phyloP scores from a whole-genome alignment of 805 yeast species.

The Alloascoidea africana region DNA sequence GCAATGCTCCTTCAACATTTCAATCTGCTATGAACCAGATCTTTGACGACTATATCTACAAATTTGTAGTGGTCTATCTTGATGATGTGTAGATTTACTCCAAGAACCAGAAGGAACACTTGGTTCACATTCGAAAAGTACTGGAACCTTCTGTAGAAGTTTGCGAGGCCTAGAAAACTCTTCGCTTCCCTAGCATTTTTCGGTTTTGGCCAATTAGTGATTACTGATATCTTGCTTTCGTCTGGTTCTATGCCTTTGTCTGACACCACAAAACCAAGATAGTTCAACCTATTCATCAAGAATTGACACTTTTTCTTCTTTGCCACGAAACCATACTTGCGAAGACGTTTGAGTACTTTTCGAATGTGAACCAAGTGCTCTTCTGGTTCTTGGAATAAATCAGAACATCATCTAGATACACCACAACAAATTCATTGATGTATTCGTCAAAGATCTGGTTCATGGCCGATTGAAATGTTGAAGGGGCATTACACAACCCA shows the following conservation, averaged over 20 bases:
- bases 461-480: slow-evolving; percentile 11
- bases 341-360: too few species aligned
- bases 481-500: slow-evolving; percentile 15
- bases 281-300: slow-evolving; percentile 4
- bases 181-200: slow-evolving; percentile 2
- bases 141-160: slow-evolving; percentile 6
- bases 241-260: slow-evolving; percentile 6
- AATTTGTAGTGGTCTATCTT: slow-evolving; percentile 8
- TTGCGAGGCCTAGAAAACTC: slow-evolving; percentile 6
- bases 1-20: slow-evolving; percentile 15
- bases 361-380: slow-evolving; percentile 7
- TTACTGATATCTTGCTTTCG: slow-evolving; percentile 3
- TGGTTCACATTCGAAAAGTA: slow-evolving; percentile 5
- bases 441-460: slow-evolving; percentile 2
- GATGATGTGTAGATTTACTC: slow-evolving; percentile 11
- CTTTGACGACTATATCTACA: slow-evolving; percentile 5
- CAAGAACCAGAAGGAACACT: slow-evolving; percentile 7
- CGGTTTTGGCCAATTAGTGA: slow-evolving; percentile 6
- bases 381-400: slow-evolving; percentile 4
- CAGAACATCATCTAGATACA: slow-evolving; percentile 12
- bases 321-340: slow-evolving; percentile 2
- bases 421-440: slow-evolving; percentile 6
- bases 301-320: slow-evolving; percentile 7
- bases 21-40: slow-evolving; percentile 7
- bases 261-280: slow-evolving; percentile 7